Conservation (phyloP, 208 protist genomes). For the Crithidia sp. region DNA sequence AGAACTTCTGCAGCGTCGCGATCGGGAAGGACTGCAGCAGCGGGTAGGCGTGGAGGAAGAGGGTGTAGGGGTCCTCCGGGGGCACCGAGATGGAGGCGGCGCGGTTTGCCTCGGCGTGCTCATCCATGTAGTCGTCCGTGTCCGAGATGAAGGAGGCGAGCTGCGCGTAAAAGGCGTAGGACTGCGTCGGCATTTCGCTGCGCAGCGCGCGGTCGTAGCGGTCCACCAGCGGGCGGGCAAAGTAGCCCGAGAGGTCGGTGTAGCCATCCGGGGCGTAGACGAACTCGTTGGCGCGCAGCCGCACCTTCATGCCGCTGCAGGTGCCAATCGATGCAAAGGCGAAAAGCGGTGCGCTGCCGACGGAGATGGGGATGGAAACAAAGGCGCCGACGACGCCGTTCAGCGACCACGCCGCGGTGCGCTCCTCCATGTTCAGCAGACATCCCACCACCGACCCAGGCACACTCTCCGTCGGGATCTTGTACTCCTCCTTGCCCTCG, state of each 20-base stretch:
- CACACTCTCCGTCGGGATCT: slow-evolving; percentile 52
- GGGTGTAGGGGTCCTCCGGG: slow-evolving; percentile 33
- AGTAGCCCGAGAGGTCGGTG: slow-evolving; percentile 76
- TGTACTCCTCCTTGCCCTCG: slow-evolving; percentile 85
- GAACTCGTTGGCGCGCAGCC: slow-evolving; percentile 74
- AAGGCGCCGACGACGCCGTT: slow-evolving; percentile 80
- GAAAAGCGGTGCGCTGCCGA: slow-evolving; percentile 56
- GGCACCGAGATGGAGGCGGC: slow-evolving; percentile 25
- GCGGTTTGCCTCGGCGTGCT: slow-evolving; percentile 23
- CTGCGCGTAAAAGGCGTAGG: slow-evolving; percentile 80
- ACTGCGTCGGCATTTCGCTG: slow-evolving; percentile 56
- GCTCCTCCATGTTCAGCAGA: slow-evolving; percentile 80
- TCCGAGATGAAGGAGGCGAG: slow-evolving; percentile 86
- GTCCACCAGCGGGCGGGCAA: slow-evolving; percentile 60
- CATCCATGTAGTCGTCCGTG: slow-evolving; percentile 52
- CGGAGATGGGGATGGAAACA: slow-evolving; percentile 68
- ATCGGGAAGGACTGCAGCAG: slow-evolving; percentile 42
- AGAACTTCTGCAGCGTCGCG: slow-evolving; percentile 44
- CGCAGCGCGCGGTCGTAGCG: slow-evolving; percentile 40
- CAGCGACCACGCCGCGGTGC: slow-evolving; percentile 83
- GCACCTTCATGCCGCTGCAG: slow-evolving; percentile 78
- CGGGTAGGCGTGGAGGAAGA: slow-evolving; percentile 61
- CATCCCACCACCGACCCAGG: slow-evolving; percentile 78
- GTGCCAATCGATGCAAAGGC: slow-evolving; percentile 87
- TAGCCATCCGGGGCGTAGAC: slow-evolving; percentile 85